These are phyloP conservation scores for Clausena lansium DNA, from an alignment of 345 rosid genomes.

Conservation along the genomic window DNA sequence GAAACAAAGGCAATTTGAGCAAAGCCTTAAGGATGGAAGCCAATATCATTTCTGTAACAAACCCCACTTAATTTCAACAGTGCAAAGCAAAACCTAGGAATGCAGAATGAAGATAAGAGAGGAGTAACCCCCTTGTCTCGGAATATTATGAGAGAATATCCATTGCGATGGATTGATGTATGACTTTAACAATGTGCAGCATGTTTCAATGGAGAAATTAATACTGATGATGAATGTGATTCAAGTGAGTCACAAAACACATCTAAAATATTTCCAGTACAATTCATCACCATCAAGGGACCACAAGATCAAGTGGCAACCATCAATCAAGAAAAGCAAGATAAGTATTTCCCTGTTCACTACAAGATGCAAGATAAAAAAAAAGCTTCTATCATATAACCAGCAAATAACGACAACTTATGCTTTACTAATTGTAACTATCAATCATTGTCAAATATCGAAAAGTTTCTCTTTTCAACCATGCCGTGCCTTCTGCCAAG, in stretches of 20 bases:
- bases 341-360: neutral
- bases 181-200: neutral
- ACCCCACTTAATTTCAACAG: neutral
- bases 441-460: neutral
- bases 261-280: neutral
- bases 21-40: neutral
- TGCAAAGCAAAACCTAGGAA: neutral
- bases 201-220: neutral
- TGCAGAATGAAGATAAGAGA: neutral
- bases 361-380: neutral
- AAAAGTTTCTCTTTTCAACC: neutral
- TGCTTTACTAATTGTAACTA: neutral
- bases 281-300: neutral
- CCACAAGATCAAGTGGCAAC: slow-evolving; percentile 3
- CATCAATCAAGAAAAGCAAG: neutral
- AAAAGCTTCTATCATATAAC: neutral
- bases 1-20: neutral
- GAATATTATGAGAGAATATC: slow-evolving; percentile 22
- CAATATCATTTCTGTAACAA: neutral
- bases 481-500: neutral
- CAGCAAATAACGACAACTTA: neutral
- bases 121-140: neutral
- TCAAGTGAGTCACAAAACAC: neutral
- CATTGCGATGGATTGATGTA: neutral
- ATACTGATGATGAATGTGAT: neutral